Conservation (phyloP, 2,329 filamentous ascomycete genomes). For the Achaetomium macrosporum region DNA sequence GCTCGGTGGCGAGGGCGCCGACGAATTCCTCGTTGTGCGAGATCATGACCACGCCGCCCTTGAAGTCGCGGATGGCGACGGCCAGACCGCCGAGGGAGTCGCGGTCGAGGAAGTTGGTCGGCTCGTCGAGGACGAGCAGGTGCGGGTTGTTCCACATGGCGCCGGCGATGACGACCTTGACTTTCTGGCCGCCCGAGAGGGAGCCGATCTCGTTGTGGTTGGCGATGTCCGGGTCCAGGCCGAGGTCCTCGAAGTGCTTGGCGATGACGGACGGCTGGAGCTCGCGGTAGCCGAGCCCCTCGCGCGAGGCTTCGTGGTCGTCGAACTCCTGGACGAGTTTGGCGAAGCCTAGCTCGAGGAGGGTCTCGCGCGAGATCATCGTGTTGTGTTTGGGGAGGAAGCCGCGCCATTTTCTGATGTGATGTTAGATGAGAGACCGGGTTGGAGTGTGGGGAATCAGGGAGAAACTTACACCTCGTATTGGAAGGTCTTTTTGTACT, state of each 20-base stretch:
- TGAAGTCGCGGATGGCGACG: constrained; percentile 97
- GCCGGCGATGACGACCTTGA: constrained; percentile 95
- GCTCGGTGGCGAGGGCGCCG: constrained; percentile 88
- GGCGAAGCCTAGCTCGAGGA: constrained; percentile 76
- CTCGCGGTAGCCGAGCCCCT: constrained; percentile 92
- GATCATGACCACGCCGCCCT: constrained; percentile 97
- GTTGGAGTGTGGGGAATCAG: background rate
- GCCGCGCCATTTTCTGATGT: constrained; percentile 73
- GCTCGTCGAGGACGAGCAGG: constrained; percentile 93
- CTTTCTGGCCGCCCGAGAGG: constrained; percentile 93
- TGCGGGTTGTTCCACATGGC: constrained; percentile 99
- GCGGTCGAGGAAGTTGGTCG: constrained; percentile 98
- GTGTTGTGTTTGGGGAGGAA: constrained; percentile 90
- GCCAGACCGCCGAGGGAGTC: constrained; percentile 94
- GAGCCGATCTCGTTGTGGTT: constrained; percentile 98
- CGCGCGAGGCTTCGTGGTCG: constrained; percentile 96
- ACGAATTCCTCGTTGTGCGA: constrained; percentile 99
- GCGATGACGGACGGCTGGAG: constrained; percentile 90
- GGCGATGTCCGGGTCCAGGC: constrained; percentile 93
- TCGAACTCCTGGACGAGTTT: constrained; percentile 98
- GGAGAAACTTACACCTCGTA: constrained; percentile 71
- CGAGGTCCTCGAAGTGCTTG: constrained; percentile 97
- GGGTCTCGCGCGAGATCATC: constrained; percentile 87
- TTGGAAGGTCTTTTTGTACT: constrained; percentile 98
- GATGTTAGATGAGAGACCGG: constrained; percentile 25